phyloP scores from a whole-genome alignment of 2,329 filamentous ascomycete species.

The Leptographium flavum region DNA sequence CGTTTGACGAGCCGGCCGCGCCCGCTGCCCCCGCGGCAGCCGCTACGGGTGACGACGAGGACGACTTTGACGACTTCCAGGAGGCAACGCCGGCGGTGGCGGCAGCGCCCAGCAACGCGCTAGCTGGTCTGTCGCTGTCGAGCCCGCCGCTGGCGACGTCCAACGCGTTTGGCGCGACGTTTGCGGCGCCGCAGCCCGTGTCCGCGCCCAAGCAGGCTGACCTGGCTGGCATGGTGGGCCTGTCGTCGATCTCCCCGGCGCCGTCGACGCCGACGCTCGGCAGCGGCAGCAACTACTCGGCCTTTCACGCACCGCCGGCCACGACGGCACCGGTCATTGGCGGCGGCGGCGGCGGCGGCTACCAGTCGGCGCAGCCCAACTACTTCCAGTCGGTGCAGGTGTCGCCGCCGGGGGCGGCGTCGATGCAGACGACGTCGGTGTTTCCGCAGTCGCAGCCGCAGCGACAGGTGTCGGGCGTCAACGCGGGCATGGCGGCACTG shows the following conservation, averaged over 20 bases:
- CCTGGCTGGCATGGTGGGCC: conserved; percentile 63
- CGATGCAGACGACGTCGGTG: conserved; percentile 15
- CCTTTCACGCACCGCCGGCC: conserved; percentile 37
- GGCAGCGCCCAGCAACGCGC: neutral
- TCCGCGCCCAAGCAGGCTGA: conserved; percentile 71
- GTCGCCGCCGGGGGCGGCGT: conserved; percentile 14
- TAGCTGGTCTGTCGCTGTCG: conserved; percentile 18
- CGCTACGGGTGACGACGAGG: conserved; percentile 57
- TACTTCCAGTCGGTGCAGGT: conserved; percentile 76
- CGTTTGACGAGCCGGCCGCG: conserved; percentile 61
- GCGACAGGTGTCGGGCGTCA: conserved; percentile 11
- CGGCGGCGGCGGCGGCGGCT: conserved; percentile 35
- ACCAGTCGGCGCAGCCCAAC: conserved; percentile 72
- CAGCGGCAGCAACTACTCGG: conserved; percentile 48
- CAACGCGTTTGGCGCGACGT: conserved; percentile 47
- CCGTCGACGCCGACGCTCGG: conserved; percentile 36
- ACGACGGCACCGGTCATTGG: conserved; percentile 24
- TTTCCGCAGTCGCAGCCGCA: conserved; percentile 4
- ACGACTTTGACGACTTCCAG: conserved; percentile 97
- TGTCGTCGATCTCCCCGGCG: conserved; percentile 69
- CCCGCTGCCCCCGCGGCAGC: conserved; percentile 30
- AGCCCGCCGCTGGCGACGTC: conserved; percentile 33
- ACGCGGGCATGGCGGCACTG: conserved; percentile 14
- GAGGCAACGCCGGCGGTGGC: conserved; percentile 52
- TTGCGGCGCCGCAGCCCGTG: conserved; percentile 70